Evolutionary conservation across 1,284 basidiomycete genomes (phyloP).

Genomic region (Peniophora sp.): DNA sequence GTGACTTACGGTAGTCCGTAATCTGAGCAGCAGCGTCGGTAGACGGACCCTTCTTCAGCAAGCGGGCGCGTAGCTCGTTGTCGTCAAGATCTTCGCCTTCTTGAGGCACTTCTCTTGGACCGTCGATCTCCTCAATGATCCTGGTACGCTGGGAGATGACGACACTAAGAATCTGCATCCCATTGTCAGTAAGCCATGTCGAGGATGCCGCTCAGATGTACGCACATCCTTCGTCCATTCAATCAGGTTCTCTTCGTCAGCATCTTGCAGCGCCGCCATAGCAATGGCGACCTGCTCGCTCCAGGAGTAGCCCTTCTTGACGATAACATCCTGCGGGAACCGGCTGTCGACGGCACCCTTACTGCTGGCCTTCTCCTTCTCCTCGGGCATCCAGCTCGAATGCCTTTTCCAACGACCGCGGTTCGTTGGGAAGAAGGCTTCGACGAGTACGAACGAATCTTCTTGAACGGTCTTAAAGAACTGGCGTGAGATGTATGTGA

Average conservation of each 20-base stretch:
- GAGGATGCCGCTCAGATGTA: slow-evolving; percentile 2
- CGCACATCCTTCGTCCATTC: slow-evolving; percentile 77
- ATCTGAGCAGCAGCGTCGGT: slow-evolving; percentile 67
- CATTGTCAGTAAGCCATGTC: not conserved
- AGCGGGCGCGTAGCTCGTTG: slow-evolving; percentile 27
- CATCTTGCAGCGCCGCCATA: slow-evolving; percentile 67
- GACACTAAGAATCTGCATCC: slow-evolving; percentile 53
- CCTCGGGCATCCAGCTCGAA: slow-evolving; percentile 74
- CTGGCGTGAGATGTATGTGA: slow-evolving; percentile 79
- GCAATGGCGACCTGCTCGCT: slow-evolving; percentile 86
- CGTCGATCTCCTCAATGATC: slow-evolving; percentile 68
- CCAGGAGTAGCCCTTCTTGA: slow-evolving; percentile 86
- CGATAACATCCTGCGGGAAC: slow-evolving; percentile 63
- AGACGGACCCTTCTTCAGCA: slow-evolving; percentile 44
- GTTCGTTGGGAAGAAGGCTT: slow-evolving; percentile 88
- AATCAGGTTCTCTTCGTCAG: slow-evolving; percentile 55
- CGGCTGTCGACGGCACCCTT: slow-evolving; percentile 34
- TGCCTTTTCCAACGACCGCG: slow-evolving; percentile 79
- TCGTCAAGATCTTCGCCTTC: slow-evolving; percentile 32
- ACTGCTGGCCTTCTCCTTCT: slow-evolving; percentile 34
- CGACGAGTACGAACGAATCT: slow-evolving; percentile 78
- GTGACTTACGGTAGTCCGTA: slow-evolving; percentile 62
- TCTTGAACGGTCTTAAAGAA: slow-evolving; percentile 87
- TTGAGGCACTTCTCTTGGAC: slow-evolving; percentile 26
- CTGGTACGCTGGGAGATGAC: slow-evolving; percentile 61